Percentiles rank a stretch among this genome's conserved stretches.
These are phyloP conservation scores for Filosporella fistucella DNA, from an alignment of 495 filamentous ascomycete species.

Conservation along the genomic window DNA sequence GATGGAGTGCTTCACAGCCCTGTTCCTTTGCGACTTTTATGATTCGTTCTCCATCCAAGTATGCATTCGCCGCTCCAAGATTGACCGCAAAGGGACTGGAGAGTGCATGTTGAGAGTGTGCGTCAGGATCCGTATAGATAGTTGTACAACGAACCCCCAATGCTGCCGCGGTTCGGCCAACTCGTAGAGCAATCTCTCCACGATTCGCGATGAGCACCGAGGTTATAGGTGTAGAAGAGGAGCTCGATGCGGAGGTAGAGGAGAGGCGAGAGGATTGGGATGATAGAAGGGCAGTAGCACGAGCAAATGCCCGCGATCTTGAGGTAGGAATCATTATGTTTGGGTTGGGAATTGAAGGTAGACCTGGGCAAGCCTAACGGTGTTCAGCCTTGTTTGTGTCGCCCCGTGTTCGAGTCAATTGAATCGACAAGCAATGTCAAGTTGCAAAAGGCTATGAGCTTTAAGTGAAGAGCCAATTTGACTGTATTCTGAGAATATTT, in stretches of 20 bases:
- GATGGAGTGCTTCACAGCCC: conserved; percentile 87
- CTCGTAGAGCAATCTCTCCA: conserved; percentile 93
- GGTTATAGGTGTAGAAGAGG: conserved; percentile 58
- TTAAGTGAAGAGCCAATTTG: no score
- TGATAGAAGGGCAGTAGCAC: conserved; percentile 6
- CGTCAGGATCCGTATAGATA: conserved; percentile 91
- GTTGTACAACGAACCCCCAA: conserved; percentile 93
- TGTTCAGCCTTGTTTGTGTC: no score
- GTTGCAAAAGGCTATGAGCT: no score
- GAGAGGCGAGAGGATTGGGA: conserved; percentile 13
- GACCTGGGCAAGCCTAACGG: no score
- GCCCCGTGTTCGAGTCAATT: no score
- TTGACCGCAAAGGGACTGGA: conserved; percentile 78
- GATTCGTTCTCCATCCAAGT: conserved; percentile 90
- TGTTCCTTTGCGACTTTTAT: conserved; percentile 79
- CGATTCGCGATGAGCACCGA: conserved; percentile 95
- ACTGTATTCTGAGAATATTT: no score
- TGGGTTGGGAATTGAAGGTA: no score
- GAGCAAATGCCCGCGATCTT: conserved; percentile 20
- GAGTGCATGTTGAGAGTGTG: conserved; percentile 79
- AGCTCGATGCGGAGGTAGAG: conserved; percentile 7
- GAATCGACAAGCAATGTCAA: no score
- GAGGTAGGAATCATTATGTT: conserved; percentile 19
- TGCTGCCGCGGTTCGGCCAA: conserved; percentile 77
- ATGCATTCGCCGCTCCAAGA: conserved; percentile 74